Evolutionary conservation across 192 early-diverging fungal genomes (phyloP).

Genomic region (Helicostylum pulchrum): DNA sequence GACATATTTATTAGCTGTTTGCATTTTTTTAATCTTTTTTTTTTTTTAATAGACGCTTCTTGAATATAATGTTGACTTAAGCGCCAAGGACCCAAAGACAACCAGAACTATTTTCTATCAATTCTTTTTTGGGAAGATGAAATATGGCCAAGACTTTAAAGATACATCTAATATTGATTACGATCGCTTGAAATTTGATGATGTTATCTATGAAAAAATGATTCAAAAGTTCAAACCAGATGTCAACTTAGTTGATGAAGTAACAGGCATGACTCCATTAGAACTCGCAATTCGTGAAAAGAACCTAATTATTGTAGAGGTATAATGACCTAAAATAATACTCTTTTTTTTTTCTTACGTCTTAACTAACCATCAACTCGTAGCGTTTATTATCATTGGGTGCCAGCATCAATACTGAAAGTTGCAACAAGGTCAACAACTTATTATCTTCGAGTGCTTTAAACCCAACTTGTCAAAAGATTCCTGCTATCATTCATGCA

Average conservation of each 20-base stretch:
- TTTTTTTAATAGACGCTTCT: constrained; percentile 19
- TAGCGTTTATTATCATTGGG: constrained; percentile 33
- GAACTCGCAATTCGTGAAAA: constrained; percentile 40
- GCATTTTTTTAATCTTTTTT: neutral
- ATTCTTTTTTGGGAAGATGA: constrained; percentile 13
- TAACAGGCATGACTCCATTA: constrained; percentile 37
- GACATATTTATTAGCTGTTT: neutral
- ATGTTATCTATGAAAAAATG: constrained; percentile 9
- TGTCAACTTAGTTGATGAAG: constrained; percentile 35
- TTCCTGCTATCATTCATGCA: constrained; percentile 43
- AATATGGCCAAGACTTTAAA: neutral
- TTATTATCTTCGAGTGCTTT: neutral
- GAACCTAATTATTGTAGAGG: constrained; percentile 32
- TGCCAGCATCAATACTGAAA: constrained; percentile 41
- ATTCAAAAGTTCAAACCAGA: constrained; percentile 21
- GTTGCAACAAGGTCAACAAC: neutral
- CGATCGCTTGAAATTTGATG: neutral
- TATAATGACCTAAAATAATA: neutral
- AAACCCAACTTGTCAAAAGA: constrained; percentile 4
- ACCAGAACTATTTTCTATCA: constrained; percentile 24
- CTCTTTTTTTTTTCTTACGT: neutral
- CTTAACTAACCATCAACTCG: neutral
- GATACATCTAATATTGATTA: neutral
- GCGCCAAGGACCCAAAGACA: neutral
- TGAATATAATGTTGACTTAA: constrained; percentile 20